Evolutionary conservation across 2,329 filamentous ascomycete species (phyloP), one percentile per base, ranked within the genome.

Genomic region (Paraphoma chrysanthemicola): DNA sequence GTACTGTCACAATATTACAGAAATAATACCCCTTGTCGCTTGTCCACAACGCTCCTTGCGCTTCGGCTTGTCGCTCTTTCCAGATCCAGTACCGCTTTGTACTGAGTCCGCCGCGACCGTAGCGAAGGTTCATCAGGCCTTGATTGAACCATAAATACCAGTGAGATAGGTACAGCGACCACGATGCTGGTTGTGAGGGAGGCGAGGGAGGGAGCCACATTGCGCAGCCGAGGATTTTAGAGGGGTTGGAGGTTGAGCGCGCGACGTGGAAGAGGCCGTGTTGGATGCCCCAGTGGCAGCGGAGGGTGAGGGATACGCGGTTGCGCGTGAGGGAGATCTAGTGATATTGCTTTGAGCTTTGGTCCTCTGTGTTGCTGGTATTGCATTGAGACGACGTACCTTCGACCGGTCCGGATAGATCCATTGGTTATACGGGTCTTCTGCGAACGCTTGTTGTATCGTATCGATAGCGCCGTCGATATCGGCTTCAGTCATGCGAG

Each of bases 1-100:
- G 72, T 1, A 92, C 89, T 0, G 89, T 88, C 66, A 92, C 86
- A 58, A 92, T 90, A 67, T 92, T 92, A 62, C 90, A 88, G 63
- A 92, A 92, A 68, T 91, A 92, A 68, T 92, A 92, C 0, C 90
- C 90, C 5, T 82, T 79, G 0, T 83, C 80, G 54, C 90, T 87
- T 0, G 79, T 85, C 89, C 89, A 92, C 3, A 91, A 75, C 28
- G 83, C 77, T 0, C 78, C 77, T 53, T 91, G 89, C 0, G 85
- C 86, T 39, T 84, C 78, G 0, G 83, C 81, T 72, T 92, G 89
- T 6, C 84, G 81, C 4, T 80, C 80, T 68, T 92, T 92, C 89
- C 88, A 92, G 63, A 91, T 89, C 73, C 85, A 88, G 70, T 92
- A 92, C 6, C 90, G 84, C 76, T 83, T 83, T 7, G 88, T 83